phyloP scores from a whole-genome alignment of 306 rosid genomes.

The Pyrus betulifolia region DNA sequence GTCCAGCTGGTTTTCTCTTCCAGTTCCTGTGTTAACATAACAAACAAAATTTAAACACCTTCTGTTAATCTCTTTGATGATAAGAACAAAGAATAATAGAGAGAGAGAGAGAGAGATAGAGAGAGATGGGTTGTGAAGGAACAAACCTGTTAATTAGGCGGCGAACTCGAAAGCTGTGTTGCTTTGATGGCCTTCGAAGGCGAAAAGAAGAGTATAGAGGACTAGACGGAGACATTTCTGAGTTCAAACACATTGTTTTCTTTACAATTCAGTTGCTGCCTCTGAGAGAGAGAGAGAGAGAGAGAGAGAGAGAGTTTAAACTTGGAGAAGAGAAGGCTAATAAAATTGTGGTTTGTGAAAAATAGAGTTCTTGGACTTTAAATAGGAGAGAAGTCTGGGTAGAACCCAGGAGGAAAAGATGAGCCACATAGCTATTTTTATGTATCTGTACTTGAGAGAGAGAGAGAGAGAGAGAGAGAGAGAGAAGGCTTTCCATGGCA shows the following conservation, averaged over 20 bases:
- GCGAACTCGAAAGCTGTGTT: slow-evolving; percentile 27
- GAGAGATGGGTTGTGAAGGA: background rate
- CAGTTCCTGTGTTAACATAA: slow-evolving; percentile 21
- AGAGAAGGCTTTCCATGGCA: slow-evolving; percentile 36
- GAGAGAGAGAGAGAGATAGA: background rate
- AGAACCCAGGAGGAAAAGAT: background rate
- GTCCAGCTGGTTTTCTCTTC: slow-evolving; percentile 29
- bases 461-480: background rate
- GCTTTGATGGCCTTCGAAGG: slow-evolving; percentile 29
- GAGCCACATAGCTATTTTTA: background rate
- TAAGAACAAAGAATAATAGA: background rate
- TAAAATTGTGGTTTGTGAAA: background rate
- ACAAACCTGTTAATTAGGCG: slow-evolving; percentile 45
- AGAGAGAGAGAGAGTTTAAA: slow-evolving; percentile 10
- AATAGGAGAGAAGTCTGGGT: background rate
- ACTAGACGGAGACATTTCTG: slow-evolving; percentile 13
- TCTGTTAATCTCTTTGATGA: background rate
- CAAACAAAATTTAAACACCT: background rate
- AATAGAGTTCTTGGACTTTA: slow-evolving; percentile 8
- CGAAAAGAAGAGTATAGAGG: slow-evolving; percentile 13
- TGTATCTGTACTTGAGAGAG: background rate
- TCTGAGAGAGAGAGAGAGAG: slow-evolving; percentile 16
- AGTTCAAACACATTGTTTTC: slow-evolving; percentile 39
- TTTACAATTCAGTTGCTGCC: background rate
- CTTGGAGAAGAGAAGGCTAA: background rate